A percentile compares a stretch with the other conserved stretches of the same genome.
Conservation (phyloP, 73 alveolate genomes). For the Paramecium biaurelia region DNA sequence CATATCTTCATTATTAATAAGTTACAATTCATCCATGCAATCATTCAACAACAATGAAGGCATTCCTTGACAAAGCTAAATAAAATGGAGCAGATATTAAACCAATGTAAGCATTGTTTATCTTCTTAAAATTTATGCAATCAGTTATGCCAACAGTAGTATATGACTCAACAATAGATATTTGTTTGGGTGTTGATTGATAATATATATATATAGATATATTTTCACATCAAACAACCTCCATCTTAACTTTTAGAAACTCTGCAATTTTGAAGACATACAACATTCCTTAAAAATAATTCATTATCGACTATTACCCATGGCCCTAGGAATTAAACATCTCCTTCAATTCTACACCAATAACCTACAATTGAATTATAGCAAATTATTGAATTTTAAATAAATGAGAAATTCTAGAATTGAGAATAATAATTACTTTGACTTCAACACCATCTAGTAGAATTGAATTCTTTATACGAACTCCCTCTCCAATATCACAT, state of each 20-base stretch:
- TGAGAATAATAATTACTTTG: background rate
- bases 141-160: conserved; percentile 44
- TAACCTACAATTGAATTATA: conserved; percentile 62
- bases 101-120: conserved; percentile 54
- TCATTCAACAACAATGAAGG: conserved; percentile 52
- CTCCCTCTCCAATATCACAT: conserved; percentile 87
- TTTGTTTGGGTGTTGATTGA: conserved; percentile 45
- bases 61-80: conserved; percentile 36
- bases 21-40: conserved; percentile 56
- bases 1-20: background rate
- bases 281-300: conserved; percentile 19
- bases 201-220: background rate
- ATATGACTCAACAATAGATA: conserved; percentile 38
- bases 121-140: conserved; percentile 34
- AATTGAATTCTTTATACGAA: conserved; percentile 73
- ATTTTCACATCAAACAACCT: conserved; percentile 37
- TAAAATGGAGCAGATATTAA: conserved; percentile 13
- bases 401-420: conserved; percentile 63
- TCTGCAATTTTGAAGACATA: background rate
- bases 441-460: conserved; percentile 59
- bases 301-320: conserved; percentile 12
- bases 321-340: conserved; percentile 12
- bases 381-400: conserved; percentile 62
- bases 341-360: conserved; percentile 72
- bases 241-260: background rate